Evolutionary conservation across 768 basidiomycete genomes (phyloP), one percentile per base, ranked within the genome.

Genomic region (Tulasnella sp.): DNA sequence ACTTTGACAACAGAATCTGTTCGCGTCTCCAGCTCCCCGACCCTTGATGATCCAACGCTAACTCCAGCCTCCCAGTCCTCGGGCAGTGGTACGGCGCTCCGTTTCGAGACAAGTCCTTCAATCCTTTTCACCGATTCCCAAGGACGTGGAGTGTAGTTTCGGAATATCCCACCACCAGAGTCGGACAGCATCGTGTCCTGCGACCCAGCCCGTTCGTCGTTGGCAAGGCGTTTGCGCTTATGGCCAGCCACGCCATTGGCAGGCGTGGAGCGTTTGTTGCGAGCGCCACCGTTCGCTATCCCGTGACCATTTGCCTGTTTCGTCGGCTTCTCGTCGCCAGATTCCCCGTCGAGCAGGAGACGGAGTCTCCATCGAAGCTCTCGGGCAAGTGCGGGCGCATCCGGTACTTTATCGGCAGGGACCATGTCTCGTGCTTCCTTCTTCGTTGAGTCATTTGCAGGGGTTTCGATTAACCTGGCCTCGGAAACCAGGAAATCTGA

Each of bases 321-420:
- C 2, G 29, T 22, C 38, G 52, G 37, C 14, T 25, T 69, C 71
- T 81, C 80, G 42, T 79, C 79, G 52, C 79, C 80, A 34, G 79
- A 80, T 29, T 80, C 80, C 12, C 58, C 78, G 8, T 80, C 80
- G 42, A 80, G 54, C 15, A 80, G 80, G 49, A 78, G 68, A 67
- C 88, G 87, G 37, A 91, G 86, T 70, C 96, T 87, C 96, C 96
- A 97, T 64, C 92, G 86, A 64, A 97, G 83, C 81, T 97, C 96
- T 78, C 93, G 85, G 22, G 94, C 94, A 74, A 94, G 81, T 2
- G 91, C 91, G 3, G 91, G 84, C 22, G 91, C 88, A 83, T 97
- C 96, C 81, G 92, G 93, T 76, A 96, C 88, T 74, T 89, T 88
- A 79, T 96, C 95, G 11, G 81, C 79, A 0, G 96, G 96, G 25